Conservation (phyloP, 257 asterid genomes). For the Jaltomata sinuosa region DNA sequence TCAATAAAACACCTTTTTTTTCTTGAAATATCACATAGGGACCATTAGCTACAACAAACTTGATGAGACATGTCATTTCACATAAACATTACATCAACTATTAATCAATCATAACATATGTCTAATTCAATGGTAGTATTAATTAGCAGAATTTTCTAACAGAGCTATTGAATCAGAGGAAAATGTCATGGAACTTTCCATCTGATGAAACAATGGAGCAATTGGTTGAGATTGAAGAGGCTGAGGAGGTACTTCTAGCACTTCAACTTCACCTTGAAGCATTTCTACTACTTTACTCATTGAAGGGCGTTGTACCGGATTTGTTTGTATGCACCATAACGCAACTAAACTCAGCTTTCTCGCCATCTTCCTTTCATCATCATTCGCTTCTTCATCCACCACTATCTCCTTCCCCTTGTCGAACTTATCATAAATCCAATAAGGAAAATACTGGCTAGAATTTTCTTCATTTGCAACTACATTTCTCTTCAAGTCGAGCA, state of each 20-base stretch:
- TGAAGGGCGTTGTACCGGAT: not conserved
- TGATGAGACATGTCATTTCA: not conserved
- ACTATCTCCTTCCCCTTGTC: not conserved
- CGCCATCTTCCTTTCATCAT: not conserved
- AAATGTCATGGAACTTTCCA: not conserved
- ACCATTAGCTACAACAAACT: not conserved
- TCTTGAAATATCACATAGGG: not conserved
- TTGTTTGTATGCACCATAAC: not conserved
- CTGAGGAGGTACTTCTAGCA: not conserved
- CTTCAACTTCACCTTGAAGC: not conserved
- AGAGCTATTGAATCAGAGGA: not conserved
- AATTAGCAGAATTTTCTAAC: not conserved
- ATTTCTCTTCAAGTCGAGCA: not conserved
- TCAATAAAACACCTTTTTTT: too few species aligned
- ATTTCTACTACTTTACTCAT: not conserved
- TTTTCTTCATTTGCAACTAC: not conserved
- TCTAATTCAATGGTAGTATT: not conserved
- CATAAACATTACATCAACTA: not conserved
- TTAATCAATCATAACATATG: not conserved
- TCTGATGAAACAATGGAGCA: not conserved
- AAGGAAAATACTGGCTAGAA: not conserved
- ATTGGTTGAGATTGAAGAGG: not conserved
- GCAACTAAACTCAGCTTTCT: not conserved
- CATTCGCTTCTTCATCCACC: not conserved
- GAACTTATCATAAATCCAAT: not conserved